phyloP scores from a whole-genome alignment of 768 basidiomycete species.

The Termitomyces bulborhizus region DNA sequence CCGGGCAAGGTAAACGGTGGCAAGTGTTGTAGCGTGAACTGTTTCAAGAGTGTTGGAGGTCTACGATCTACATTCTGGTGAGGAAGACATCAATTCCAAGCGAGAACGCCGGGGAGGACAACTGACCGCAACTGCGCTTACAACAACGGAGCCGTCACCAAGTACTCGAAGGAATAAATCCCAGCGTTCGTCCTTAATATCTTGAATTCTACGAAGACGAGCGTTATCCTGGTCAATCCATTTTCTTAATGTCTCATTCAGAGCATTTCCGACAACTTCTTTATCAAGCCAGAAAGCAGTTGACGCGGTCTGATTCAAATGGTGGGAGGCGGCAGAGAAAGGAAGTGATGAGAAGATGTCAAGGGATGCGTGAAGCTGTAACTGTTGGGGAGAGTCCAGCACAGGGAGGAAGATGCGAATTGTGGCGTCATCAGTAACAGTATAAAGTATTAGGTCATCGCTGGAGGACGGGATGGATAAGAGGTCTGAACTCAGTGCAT shows the following conservation, averaged over 20 bases:
- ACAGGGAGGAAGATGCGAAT: slow-evolving; percentile 85
- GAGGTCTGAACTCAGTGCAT: not conserved
- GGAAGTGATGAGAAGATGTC: slow-evolving; percentile 63
- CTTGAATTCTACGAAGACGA: slow-evolving; percentile 41
- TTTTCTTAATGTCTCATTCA: slow-evolving; percentile 35
- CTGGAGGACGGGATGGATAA: slow-evolving; percentile 27
- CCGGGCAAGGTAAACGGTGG: slow-evolving; percentile 40
- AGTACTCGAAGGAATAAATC: slow-evolving; percentile 74
- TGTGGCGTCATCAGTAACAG: slow-evolving; percentile 76
- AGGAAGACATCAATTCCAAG: not conserved
- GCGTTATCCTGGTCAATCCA: slow-evolving; percentile 36
- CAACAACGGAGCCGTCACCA: slow-evolving; percentile 64
- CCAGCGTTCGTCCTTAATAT: slow-evolving; percentile 68
- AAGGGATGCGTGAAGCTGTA: slow-evolving; percentile 79
- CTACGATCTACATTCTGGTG: slow-evolving; percentile 80
- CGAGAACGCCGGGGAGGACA: not conserved
- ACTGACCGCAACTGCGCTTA: slow-evolving; percentile 70
- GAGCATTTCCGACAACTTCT: slow-evolving; percentile 43
- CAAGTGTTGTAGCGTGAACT: slow-evolving; percentile 68
- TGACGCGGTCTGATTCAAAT: slow-evolving; percentile 31
- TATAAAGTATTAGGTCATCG: slow-evolving; percentile 75
- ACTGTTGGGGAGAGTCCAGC: slow-evolving; percentile 73
- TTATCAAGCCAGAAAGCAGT: slow-evolving; percentile 68
- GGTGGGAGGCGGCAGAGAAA: slow-evolving; percentile 27
- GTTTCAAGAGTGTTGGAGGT: slow-evolving; percentile 77